Base-by-base conservation (phyloP, 2,329 filamentous ascomycete species). In the Fusarium dimerum region DNA sequence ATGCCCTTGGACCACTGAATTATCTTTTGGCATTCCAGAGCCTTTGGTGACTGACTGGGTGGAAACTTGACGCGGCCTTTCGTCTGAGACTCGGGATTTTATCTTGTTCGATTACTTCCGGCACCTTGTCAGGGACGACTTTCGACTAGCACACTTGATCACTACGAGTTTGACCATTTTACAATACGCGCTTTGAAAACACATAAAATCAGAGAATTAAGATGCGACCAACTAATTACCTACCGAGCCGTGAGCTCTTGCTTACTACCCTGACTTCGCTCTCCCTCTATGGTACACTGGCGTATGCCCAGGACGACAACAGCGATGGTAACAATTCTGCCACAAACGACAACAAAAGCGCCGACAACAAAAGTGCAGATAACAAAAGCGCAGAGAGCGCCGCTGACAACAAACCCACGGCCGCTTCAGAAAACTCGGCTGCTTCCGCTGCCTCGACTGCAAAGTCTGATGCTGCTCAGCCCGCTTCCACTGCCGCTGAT, bases 301-400 rank as follows among this genome's bases (percentile, higher is more conserved):
- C 51, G n/a, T 57, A 67, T 49, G 73, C 73, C n/a, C 71, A 72
- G 54, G 48, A 61, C 34, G 34, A 55, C 45, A 53, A 63, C 42
- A 57, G 59, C 40, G 57, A 61, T 36, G 56, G 61, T 16, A 52
- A 55, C 47, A 56, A 56, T 42, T 36, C 55, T 36, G 50, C 54
- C 7, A 48, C 64, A 16, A 39, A 45, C 12, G 46, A 47, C 26
- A 48, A 43, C 15, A 54, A 42, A 29, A 40, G 42, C 39, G 20
- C 39, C 47, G 29, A 39, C 39, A 42, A 40, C 36, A 50, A 40
- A 15, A 52, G 40, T n/a, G 49, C 52, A 17, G 48, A 54, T 13
- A 48, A 51, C 18, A 53, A 51, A 29, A 17, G 55, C 39, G 51
- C 45, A 17, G 54, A 57, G 6, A 38, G 56, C n/a, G 56, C 54